Evolutionary conservation across 148 eudicot species (phyloP), one percentile per base, ranked within the genome.

Genomic region (Simmondsia chinensis): DNA sequence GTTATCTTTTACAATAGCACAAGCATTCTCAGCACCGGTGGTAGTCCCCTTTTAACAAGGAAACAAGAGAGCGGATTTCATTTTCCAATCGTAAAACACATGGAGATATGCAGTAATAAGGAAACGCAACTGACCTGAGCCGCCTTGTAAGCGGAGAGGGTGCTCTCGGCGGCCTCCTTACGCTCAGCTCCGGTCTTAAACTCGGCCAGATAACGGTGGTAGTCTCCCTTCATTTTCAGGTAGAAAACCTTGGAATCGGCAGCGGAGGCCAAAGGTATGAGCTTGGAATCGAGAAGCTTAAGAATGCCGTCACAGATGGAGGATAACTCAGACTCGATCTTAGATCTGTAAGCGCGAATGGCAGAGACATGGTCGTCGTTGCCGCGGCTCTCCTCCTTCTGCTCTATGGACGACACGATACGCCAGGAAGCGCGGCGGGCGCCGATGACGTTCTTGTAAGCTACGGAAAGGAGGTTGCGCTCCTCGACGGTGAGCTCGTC

Each of bases 351-450:
- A 5, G 27, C 33, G 39, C 39, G 19, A 31, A 63, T 54, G 16
- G 49, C 39, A 8, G 56, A 40, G 9, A 55, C 61, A 12, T 54
- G 61, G 9, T 48, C 49, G 4, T 47, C 49, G 34, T 63, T 55
- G 5, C 68, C 61, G 12, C 68, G 68, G 20, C 50, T 41, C 34
- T 64, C 69, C 26, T 64, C 63, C 46, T 50, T 56, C 20, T 56
- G 62, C 14, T 64, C 63, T 33, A 54, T 54, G 7, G 67, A 47
- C 0, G 67, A 62, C 0, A 62, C 55, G 44, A 54, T 62, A 22
- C 63, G 25, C 69, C 69, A 64, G 0, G 69, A 56, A 1, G 62
- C 62, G 11, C 69, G 69, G 31, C 57, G 69, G 2, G 69, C 63
- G 0, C 63, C 63, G 33, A 56, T 56, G 33, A 56, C 63, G 20